Evolutionary conservation across 179 eudicot species (phyloP), one percentile per base, ranked within the genome.

Genomic region (Actinidia arguta): DNA sequence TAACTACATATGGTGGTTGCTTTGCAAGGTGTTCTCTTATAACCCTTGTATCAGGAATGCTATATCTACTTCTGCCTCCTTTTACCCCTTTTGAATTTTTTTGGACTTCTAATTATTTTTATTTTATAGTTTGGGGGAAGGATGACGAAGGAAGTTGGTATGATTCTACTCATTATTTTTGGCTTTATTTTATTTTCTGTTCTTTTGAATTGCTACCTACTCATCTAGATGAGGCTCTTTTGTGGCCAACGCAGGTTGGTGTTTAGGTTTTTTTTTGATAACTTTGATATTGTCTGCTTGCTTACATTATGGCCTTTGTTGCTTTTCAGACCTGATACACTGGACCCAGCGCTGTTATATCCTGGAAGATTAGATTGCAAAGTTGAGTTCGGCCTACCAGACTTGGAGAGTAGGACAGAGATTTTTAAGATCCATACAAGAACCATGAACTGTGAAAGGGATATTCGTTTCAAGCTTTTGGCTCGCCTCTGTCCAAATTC

Each of bases 401-500:
- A 96, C 88, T 83, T 96, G 55, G 98, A 95, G 88, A 94, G 98
- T 44, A 89, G 99, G 82, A 92, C 99, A 5, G 98, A 96, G 85
- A 95, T 96, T 36, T 95, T 96, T 79, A 96, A 93, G 93, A 95
- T 96, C 75, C 99, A 96, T 83, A 96, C 98, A 25, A 88, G 96
- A 73, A 95, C 99, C 17, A 96, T 96, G 99, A 96, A 96, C 79
- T 96, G 98, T 84, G 99, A 95, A 83, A 92, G 99, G 83, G 98
- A 96, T 84, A 87, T 96, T 69, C 92, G 98, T 47, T 96, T 93
- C 85, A 98, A 96, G 76, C 95, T 96, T 75, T 90, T 96, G 82
- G 98, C 98, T 80, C 94, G 99, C 22, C 98, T 95, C 67, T 96
- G 99, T 90, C 98, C 98, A 47, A 96, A 96, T 86, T 92, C 98